phyloP scores from a whole-genome alignment of 176 grass and related monocot species.

The Juncus inflexus region DNA sequence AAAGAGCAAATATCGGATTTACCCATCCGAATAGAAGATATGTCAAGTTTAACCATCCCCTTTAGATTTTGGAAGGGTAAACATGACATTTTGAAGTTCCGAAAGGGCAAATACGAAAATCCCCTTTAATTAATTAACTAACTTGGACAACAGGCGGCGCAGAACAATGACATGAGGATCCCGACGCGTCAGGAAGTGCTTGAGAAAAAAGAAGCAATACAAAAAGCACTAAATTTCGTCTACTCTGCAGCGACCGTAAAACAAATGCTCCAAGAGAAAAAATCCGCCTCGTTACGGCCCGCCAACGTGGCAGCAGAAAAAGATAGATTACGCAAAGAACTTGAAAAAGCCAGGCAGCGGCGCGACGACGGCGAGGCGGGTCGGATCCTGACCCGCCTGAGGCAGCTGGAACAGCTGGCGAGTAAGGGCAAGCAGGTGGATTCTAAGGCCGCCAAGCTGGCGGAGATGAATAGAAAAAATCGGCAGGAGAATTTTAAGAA shows the following conservation, averaged over 20 bases:
- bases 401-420: conserved; percentile 41
- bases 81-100: no score
- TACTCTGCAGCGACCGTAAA: conserved; percentile 79
- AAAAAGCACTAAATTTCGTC: conserved; percentile 54
- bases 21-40: no score
- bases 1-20: no score
- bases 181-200: conserved; percentile 76
- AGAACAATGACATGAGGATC: conserved; percentile 54
- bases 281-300: conserved; percentile 64
- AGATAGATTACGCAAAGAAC: conserved; percentile 71
- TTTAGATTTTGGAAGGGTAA: no score
- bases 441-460: conserved; percentile 80
- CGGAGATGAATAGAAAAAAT: conserved; percentile 93
- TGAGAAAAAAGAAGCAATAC: conserved; percentile 85
- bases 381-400: conserved; percentile 58
- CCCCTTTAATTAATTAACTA: no score
- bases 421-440: conserved; percentile 37
- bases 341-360: conserved; percentile 55
- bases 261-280: conserved; percentile 64
- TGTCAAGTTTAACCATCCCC: no score
- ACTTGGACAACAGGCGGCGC: conserved; percentile 30
- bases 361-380: conserved; percentile 60
- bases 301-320: conserved; percentile 97
- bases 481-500: conserved; percentile 93
- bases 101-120: no score